A percentile compares a stretch with the other conserved stretches of the same genome.
Conservation (phyloP, 257 asterid genomes). For the Thymus mandschuricus region DNA sequence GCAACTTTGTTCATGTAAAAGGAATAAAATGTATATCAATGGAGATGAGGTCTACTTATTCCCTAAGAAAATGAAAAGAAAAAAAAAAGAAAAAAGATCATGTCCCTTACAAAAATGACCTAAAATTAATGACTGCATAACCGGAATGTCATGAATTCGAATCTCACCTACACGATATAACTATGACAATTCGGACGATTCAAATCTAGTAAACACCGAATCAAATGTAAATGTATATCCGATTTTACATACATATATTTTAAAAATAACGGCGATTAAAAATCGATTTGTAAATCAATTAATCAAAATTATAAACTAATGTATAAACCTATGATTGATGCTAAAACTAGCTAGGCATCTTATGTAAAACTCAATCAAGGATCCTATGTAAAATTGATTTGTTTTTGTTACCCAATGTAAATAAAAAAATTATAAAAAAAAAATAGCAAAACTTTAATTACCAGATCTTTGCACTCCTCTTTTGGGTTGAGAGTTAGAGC, state of each 20-base stretch:
- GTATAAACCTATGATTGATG: too few species aligned
- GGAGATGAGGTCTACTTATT: too few species aligned
- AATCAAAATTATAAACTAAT: too few species aligned
- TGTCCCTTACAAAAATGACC: neutral
- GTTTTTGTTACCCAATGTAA: neutral
- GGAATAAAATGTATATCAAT: too few species aligned
- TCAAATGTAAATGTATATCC: neutral
- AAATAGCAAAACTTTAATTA: slow-evolving; percentile 10
- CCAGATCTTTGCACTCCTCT: slow-evolving; percentile 32
- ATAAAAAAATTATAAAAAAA: neutral
- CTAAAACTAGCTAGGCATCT: too few species aligned
- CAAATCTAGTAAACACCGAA: too few species aligned
- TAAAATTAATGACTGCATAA: neutral
- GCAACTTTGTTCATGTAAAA: too few species aligned
- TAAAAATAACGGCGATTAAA: too few species aligned
- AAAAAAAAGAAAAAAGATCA: too few species aligned
- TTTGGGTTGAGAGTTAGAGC: slow-evolving; percentile 3
- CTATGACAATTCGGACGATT: neutral
- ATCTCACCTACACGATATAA: neutral
- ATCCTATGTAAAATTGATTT: neutral
- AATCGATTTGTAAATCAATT: neutral
- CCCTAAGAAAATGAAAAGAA: too few species aligned
- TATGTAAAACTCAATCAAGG: neutral
- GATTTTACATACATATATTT: too few species aligned
- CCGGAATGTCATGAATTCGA: neutral